Evolutionary conservation across 305 asterid species (phyloP), one percentile per base, ranked within the genome.

Genomic region (Fraxinus greggii): DNA sequence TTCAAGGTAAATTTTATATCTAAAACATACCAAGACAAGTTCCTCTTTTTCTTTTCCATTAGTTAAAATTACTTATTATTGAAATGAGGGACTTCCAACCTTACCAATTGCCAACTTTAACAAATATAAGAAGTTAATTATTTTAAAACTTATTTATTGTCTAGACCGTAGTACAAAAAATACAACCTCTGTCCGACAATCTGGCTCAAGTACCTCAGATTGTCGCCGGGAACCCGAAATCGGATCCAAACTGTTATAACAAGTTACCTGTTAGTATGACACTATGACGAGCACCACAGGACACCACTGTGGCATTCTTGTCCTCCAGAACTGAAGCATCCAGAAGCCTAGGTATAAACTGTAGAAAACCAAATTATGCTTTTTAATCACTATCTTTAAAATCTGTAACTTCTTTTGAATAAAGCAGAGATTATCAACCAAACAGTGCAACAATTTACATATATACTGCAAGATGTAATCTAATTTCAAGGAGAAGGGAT

Each of bases 201-300:
- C 28, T 29, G 32, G 54, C 38, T 10, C 72, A 72, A 29, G 23
- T 7, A 65, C 42, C n/a, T 63, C 19, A 28, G 70, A 45, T 69
- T 65, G 85, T 74, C 75, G 48, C 45, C 31, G 67, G 61, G 72
- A 79, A 79, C 38, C 79, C 31, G 77, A 80, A 45, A 78, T 78
- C 28, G 19, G 15, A n/a, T 75, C 78, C 73, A 76, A 54, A 51
- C 24, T 56, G 76, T 73, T 75, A n/a, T 19, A 77, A 10, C 28
- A 12, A 21, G n/a, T 81, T 83, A 92, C 93, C 93, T 83, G 95
- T 89, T 51, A 90, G 78, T 67, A 92, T 84, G 67, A 89, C 90
- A 78, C 85, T 88, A 75, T 92, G 95, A 51, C 95, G 92, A 85
- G 95, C 93, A 85, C 95, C 95, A 76, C 90, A 86, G 2, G 93